Evolutionary conservation across 1,284 basidiomycete species (phyloP).

Genomic region (Phaffia rhodozyma): DNA sequence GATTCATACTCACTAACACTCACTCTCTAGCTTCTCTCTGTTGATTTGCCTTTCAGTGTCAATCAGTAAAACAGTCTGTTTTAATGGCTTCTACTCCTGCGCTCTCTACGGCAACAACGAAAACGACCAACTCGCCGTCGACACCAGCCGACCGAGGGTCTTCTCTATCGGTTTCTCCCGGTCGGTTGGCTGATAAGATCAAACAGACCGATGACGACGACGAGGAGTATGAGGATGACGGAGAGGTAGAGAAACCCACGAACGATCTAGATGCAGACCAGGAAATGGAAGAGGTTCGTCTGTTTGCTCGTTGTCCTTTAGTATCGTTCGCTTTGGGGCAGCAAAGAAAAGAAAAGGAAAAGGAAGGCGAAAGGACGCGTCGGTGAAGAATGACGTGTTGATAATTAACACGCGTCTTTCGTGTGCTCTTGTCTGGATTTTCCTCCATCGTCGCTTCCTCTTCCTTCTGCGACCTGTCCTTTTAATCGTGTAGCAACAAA

Average conservation of each 20-base stretch:
- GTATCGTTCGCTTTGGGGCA: no score
- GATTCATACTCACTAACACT: background rate
- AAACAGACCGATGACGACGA: background rate
- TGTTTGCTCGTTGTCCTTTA: no score
- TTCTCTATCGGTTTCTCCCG: background rate
- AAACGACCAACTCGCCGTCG: constrained; percentile 71
- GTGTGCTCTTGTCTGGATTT: background rate
- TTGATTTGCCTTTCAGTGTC: no score
- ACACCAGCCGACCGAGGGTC: constrained; percentile 37
- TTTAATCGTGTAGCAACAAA: background rate
- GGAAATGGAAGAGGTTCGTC: constrained; percentile 2
- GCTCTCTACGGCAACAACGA: constrained; percentile 36
- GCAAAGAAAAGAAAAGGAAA: no score
- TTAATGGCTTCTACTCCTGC: background rate
- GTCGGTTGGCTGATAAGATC: background rate
- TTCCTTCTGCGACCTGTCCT: no score
- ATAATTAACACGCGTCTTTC: no score
- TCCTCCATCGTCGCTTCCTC: background rate
- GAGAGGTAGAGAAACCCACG: background rate
- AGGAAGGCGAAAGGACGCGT: no score
- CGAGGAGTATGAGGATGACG: background rate
- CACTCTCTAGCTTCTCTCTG: background rate
- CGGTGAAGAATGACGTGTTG: no score
- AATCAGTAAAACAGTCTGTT: background rate
- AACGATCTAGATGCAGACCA: background rate